Conservation (phyloP, 768 basidiomycete genomes). For the Crepidotus variabilis region DNA sequence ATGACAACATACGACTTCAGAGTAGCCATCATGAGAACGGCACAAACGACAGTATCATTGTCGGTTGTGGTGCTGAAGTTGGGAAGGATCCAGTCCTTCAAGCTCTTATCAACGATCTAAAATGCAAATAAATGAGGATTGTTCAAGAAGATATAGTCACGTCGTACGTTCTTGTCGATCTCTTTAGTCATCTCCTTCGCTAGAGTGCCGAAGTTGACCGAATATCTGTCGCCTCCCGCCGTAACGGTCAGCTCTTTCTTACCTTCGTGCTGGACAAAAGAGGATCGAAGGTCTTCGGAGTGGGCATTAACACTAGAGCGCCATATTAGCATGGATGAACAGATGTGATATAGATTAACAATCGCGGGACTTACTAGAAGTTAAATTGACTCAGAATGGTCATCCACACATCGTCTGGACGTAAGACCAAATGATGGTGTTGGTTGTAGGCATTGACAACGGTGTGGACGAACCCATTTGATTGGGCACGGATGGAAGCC, state of each 20-base stretch:
- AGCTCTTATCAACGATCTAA: constrained; percentile 20
- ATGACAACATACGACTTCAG: constrained; percentile 24
- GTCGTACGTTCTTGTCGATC: constrained; percentile 24
- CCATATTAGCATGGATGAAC: not conserved
- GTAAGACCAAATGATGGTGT: constrained; percentile 35
- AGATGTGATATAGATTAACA: not conserved
- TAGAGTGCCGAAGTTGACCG: constrained; percentile 20
- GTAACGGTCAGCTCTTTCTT: constrained; percentile 17
- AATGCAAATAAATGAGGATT: not conserved
- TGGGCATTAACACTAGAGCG: constrained; percentile 29
- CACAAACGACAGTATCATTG: constrained; percentile 32
- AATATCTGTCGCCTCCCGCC: constrained; percentile 10
- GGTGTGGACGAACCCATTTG: constrained; percentile 30
- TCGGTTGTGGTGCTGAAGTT: constrained; percentile 40
- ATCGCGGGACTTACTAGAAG: constrained; percentile 23
- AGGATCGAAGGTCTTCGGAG: constrained; percentile 26
- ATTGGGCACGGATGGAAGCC: constrained; percentile 4
- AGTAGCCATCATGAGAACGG: constrained; percentile 39
- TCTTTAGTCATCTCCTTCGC: constrained; percentile 17
- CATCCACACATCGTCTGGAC: constrained; percentile 50
- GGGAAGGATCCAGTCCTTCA: constrained; percentile 39
- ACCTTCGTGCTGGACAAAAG: constrained; percentile 24
- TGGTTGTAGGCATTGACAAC: constrained; percentile 29
- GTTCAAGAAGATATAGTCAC: not conserved
- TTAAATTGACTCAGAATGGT: constrained; percentile 37